A percentile compares a stretch with the other conserved stretches of the same genome.
Evolutionary conservation across 306 rosid genomes (phyloP).

Genomic region (Prunus mira): DNA sequence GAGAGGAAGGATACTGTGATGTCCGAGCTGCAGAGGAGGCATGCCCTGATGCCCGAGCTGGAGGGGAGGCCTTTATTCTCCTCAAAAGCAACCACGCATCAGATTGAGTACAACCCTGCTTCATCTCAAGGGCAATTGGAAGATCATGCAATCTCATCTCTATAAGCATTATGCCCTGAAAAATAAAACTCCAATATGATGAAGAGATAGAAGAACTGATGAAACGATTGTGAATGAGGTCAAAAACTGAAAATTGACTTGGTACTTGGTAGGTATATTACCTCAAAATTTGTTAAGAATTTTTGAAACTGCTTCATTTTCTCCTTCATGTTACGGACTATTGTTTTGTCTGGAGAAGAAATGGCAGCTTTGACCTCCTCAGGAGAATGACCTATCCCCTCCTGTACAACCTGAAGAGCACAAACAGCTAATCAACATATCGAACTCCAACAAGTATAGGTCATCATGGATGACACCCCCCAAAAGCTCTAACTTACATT

Average conservation of each 20-base stretch:
- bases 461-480: slow-evolving; percentile 10
- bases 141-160: slow-evolving; percentile 51
- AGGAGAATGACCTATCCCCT: slow-evolving; percentile 74
- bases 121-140: slow-evolving; percentile 77
- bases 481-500: slow-evolving; percentile 49
- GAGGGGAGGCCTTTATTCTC: slow-evolving; percentile 45
- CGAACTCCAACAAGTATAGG: slow-evolving; percentile 3
- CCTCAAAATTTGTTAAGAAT: slow-evolving; percentile 79
- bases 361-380: slow-evolving; percentile 67
- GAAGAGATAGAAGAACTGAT: slow-evolving; percentile 2
- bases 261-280: slow-evolving; percentile 13
- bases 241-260: not conserved
- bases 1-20: slow-evolving; percentile 25
- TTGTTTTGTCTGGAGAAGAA: slow-evolving; percentile 52
- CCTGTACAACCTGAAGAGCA: slow-evolving; percentile 64
- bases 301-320: slow-evolving; percentile 63
- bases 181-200: slow-evolving; percentile 17
- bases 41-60: slow-evolving; percentile 25
- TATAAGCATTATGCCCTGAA: slow-evolving; percentile 71
- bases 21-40: slow-evolving; percentile 25
- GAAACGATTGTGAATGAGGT: not conserved
- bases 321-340: slow-evolving; percentile 53
- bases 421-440: slow-evolving; percentile 13
- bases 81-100: slow-evolving; percentile 79
- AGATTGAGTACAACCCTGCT: slow-evolving; percentile 64